Evolutionary conservation across 2,329 filamentous ascomycete species (phyloP).

Genomic region (Fusarium torreyae): DNA sequence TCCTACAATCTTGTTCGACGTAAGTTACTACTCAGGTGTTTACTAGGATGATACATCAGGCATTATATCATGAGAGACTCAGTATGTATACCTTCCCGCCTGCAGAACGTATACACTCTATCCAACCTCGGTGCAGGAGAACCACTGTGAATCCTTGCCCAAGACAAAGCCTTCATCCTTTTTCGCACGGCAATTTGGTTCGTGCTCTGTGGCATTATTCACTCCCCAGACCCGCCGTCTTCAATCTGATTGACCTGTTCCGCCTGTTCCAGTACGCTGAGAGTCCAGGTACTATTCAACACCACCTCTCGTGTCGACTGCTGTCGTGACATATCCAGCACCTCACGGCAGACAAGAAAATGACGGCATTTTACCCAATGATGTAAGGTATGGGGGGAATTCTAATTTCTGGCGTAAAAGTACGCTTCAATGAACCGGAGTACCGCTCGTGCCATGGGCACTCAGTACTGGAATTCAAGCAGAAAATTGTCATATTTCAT

Average conservation of each 20-base stretch:
- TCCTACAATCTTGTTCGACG: too few species aligned
- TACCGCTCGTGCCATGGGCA: not conserved
- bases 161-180: not conserved
- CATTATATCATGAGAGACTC: too few species aligned
- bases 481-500: not conserved
- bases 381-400: not conserved
- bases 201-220: not conserved
- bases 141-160: not conserved
- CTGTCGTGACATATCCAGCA: not conserved
- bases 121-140: too few species aligned
- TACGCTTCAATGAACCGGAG: not conserved
- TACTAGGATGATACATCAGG: too few species aligned
- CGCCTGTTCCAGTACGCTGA: not conserved
- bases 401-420: constrained; percentile 2
- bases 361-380: not conserved
- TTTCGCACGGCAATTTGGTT: not conserved
- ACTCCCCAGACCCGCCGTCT: not conserved
- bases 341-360: not conserved
- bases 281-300: not conserved
- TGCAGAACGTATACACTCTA: too few species aligned
- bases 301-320: not conserved
- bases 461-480: not conserved
- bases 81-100: too few species aligned
- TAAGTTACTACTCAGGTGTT: too few species aligned
- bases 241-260: not conserved